These are phyloP conservation scores for Hyphochytrium catenoides DNA, from an alignment of 352 stramenopile genomes.

Conservation along the genomic window DNA sequence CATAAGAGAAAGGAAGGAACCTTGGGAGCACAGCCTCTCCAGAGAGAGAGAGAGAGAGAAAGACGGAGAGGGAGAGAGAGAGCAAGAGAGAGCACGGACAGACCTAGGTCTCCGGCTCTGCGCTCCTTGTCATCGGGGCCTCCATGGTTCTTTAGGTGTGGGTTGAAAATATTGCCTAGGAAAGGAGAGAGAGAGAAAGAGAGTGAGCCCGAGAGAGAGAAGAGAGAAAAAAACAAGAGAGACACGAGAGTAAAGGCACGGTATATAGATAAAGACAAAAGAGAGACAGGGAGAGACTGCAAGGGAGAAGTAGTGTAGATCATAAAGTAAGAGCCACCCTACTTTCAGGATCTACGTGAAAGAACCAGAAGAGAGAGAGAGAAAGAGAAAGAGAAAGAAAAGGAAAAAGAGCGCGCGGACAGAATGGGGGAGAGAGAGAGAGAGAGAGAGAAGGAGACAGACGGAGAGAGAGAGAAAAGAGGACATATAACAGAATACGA, in stretches of 20 bases:
- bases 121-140: constrained; percentile 80
- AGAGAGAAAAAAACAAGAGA: not conserved
- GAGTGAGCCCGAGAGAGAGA: not conserved
- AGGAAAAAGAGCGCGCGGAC: not conserved
- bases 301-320: too few species aligned
- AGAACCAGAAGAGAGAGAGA: constrained; percentile 2
- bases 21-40: too few species aligned
- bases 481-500: constrained; percentile 4
- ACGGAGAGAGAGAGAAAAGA: not conserved
- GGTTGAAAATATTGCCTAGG: constrained; percentile 86
- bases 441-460: not conserved
- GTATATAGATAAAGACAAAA: not conserved
- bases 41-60: too few species aligned
- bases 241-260: not conserved
- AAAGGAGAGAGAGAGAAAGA: too few species aligned
- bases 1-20: too few species aligned
- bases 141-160: constrained; percentile 93
- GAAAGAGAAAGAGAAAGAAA: not conserved
- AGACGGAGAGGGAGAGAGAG: too few species aligned
- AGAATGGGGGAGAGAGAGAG: not conserved
- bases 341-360: too few species aligned
- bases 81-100: too few species aligned
- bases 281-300: too few species aligned
- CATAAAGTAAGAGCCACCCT: too few species aligned
- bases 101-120: constrained; percentile 82